phyloP scores from a whole-genome alignment of 2,329 filamentous ascomycete genomes.

The Fusarium equiseti region DNA sequence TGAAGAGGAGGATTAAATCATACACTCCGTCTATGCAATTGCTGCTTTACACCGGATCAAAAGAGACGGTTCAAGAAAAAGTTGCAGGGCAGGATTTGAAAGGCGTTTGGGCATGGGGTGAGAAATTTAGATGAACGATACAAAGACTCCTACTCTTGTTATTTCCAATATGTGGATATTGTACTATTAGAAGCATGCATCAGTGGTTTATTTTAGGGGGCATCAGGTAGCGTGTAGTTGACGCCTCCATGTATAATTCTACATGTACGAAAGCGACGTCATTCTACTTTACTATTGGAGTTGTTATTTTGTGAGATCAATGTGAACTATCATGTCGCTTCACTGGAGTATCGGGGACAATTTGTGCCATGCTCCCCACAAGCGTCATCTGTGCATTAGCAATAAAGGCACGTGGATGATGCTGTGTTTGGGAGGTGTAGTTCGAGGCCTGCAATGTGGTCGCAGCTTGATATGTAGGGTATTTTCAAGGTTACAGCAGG shows the following conservation, averaged over 20 bases:
- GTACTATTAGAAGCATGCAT: conserved; percentile 50
- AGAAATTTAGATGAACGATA: conserved; percentile 49
- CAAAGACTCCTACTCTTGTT: conserved; percentile 50
- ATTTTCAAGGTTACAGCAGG: conserved; percentile 18
- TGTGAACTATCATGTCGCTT: neutral
- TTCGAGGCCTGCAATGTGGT: conserved; percentile 40
- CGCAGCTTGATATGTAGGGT: conserved; percentile 25
- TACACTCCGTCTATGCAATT: conserved; percentile 6
- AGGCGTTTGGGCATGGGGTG: conserved; percentile 47
- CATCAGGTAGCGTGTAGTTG: conserved; percentile 33
- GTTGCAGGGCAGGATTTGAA: conserved; percentile 40
- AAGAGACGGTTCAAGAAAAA: neutral
- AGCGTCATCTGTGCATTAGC: neutral
- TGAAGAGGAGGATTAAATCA: conserved; percentile 52
- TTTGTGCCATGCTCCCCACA: neutral
- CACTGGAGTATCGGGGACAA: neutral
- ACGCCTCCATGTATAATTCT: conserved; percentile 44
- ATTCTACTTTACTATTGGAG: conserved; percentile 10
- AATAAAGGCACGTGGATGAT: conserved; percentile 16
- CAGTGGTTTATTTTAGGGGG: conserved; percentile 32
- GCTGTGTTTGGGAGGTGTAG: conserved; percentile 6
- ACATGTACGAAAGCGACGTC: conserved; percentile 45
- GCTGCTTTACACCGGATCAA: neutral
- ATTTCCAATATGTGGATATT: conserved; percentile 43
- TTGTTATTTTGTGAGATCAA: neutral